phyloP scores from a whole-genome alignment of 2,329 filamentous ascomycete species.

The Clarireedia sp. region DNA sequence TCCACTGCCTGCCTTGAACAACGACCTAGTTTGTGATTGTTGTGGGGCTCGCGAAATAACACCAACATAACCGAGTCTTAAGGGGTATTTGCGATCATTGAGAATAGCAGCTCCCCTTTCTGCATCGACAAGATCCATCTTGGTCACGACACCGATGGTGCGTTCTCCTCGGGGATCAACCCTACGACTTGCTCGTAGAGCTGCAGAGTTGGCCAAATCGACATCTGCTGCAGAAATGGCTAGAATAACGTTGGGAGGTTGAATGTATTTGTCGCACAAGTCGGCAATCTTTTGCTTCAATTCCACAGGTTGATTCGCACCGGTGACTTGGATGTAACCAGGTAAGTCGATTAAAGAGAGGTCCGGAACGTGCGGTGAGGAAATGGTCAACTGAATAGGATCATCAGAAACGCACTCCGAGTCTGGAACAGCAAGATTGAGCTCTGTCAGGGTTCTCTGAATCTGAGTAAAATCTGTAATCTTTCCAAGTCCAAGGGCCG shows the following conservation, averaged over 20 bases:
- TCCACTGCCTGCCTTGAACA: conserved; percentile 76
- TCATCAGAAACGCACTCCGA: conserved; percentile 92
- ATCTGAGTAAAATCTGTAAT: conserved; percentile 89
- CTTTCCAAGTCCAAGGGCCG: conserved; percentile 79
- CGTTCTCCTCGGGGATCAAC: conserved; percentile 92
- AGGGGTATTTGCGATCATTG: conserved; percentile 83
- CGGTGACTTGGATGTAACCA: conserved; percentile 93
- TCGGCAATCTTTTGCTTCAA: conserved; percentile 94
- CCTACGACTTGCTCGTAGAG: conserved; percentile 77
- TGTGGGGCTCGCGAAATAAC: conserved; percentile 77
- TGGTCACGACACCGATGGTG: conserved; percentile 97
- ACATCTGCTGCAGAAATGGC: conserved; percentile 97
- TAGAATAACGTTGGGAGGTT: conserved; percentile 89
- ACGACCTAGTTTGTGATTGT: conserved; percentile 41
- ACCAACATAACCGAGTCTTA: conserved; percentile 92
- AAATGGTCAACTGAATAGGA: conserved; percentile 90
- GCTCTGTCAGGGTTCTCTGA: conserved; percentile 86
- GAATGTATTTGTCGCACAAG: conserved; percentile 97
- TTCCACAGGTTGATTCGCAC: conserved; percentile 80
- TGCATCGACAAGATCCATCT: conserved; percentile 95
- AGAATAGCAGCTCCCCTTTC: conserved; percentile 70
- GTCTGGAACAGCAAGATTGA: conserved; percentile 88
- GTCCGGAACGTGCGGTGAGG: conserved; percentile 91
- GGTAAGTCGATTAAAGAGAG: conserved; percentile 93
- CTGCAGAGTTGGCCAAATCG: conserved; percentile 92